Conservation (phyloP, 2,329 filamentous ascomycete species). For the Claviceps quebecensis region DNA sequence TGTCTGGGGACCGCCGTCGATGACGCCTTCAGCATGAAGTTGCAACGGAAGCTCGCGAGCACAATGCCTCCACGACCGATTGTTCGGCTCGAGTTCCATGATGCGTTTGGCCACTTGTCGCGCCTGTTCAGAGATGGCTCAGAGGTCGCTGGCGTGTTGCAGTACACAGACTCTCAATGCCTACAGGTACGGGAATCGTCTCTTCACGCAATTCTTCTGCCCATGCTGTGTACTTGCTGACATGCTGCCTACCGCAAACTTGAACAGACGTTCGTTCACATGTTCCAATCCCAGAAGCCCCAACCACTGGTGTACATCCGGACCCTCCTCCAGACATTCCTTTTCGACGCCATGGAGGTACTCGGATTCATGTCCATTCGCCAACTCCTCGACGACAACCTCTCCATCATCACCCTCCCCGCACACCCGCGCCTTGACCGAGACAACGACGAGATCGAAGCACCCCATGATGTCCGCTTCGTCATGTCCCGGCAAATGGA, state of each 20-base stretch:
- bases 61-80: slow-evolving; percentile 89
- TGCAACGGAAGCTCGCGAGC: slow-evolving; percentile 83
- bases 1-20: slow-evolving; percentile 50
- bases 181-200: slow-evolving; percentile 40
- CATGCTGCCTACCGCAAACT: background rate
- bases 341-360: slow-evolving; percentile 60
- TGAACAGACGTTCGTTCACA: slow-evolving; percentile 53
- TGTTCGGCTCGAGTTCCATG: slow-evolving; percentile 58
- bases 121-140: slow-evolving; percentile 59
- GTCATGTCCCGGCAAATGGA: slow-evolving; percentile 64
- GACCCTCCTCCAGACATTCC: slow-evolving; percentile 60
- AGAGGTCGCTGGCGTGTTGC: slow-evolving; percentile 52
- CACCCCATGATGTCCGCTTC: slow-evolving; percentile 58
- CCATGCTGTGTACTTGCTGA: background rate
- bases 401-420: slow-evolving; percentile 65
- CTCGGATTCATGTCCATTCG: slow-evolving; percentile 55
- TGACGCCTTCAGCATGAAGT: slow-evolving; percentile 75
- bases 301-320: slow-evolving; percentile 75
- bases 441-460: slow-evolving; percentile 62
- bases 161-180: slow-evolving; percentile 54
- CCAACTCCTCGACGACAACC: slow-evolving; percentile 66
- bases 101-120: slow-evolving; percentile 55
- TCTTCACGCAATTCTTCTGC: background rate
- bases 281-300: slow-evolving; percentile 65
- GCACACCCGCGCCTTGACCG: slow-evolving; percentile 56